These are phyloP conservation scores for Fusarium fujikuroi DNA, from an alignment of 2,329 filamentous ascomycete genomes.

Conservation along the genomic window DNA sequence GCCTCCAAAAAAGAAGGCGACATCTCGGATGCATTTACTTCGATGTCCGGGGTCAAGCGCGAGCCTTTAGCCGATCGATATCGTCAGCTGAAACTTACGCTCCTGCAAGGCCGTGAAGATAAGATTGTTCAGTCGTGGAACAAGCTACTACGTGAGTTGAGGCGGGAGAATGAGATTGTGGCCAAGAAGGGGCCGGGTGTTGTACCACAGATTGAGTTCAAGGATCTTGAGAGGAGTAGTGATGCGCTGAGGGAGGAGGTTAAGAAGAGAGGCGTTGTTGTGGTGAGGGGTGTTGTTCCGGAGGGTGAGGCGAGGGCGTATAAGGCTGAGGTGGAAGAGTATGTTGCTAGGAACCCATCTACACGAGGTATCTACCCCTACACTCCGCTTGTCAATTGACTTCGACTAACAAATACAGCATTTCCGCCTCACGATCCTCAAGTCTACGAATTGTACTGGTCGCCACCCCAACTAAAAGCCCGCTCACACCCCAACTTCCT, in stretches of 20 bases:
- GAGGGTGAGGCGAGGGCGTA: slow-evolving; percentile 70
- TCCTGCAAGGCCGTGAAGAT: slow-evolving; percentile 62
- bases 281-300: slow-evolving; percentile 74
- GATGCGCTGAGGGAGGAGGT: slow-evolving; percentile 59
- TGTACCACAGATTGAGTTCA: slow-evolving; percentile 64
- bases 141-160: slow-evolving; percentile 57
- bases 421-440: slow-evolving; percentile 75
- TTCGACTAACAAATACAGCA: slow-evolving; percentile 51
- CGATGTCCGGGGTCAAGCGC: slow-evolving; percentile 60
- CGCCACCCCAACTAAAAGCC: slow-evolving; percentile 72
- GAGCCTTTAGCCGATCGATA: slow-evolving; percentile 65
- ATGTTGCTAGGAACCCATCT: slow-evolving; percentile 70
- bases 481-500: slow-evolving; percentile 74
- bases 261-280: slow-evolving; percentile 68
- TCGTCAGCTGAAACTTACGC: slow-evolving; percentile 63
- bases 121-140: slow-evolving; percentile 61
- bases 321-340: slow-evolving; percentile 73
- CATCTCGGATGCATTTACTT: slow-evolving; percentile 71
- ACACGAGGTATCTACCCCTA: slow-evolving; percentile 59
- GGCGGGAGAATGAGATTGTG: slow-evolving; percentile 60
- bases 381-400: background rate
- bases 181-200: slow-evolving; percentile 57
- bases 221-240: slow-evolving; percentile 54
- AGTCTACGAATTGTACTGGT: slow-evolving; percentile 83
- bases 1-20: slow-evolving; percentile 65